Evolutionary conservation across 139 green algal genomes (phyloP).

Genomic region (Mesostigma viride): DNA sequence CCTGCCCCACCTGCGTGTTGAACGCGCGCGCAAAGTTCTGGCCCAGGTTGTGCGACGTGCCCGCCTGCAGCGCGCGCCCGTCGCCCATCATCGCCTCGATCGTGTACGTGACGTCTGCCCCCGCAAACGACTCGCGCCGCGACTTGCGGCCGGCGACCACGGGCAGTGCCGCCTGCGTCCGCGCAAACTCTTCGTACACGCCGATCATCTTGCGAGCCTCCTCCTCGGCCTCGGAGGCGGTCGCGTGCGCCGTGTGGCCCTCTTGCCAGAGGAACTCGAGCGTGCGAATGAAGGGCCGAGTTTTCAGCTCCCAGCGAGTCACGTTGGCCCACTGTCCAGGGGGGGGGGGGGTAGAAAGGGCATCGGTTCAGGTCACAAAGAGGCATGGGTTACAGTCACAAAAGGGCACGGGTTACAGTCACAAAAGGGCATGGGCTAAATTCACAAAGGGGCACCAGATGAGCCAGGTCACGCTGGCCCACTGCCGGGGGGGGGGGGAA

Average conservation of each 20-base stretch:
- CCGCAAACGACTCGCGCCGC: slow-evolving; percentile 76
- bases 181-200: slow-evolving; percentile 63
- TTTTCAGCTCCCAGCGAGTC: slow-evolving; percentile 97
- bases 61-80: slow-evolving; percentile 71
- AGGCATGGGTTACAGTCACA: no score
- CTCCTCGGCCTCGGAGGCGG: slow-evolving; percentile 77
- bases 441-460: no score
- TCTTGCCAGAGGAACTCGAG: slow-evolving; percentile 99
- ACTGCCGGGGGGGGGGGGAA: no score
- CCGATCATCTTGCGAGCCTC: slow-evolving; percentile 47
- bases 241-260: slow-evolving; percentile 94
- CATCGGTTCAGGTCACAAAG: no score
- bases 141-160: slow-evolving; percentile 89
- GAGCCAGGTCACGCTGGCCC: no score
- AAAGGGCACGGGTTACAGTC: no score
- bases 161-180: slow-evolving; percentile 71
- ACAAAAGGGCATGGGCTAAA: no score
- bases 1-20: slow-evolving; percentile 34
- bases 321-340: slow-evolving; percentile 91
- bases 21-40: slow-evolving; percentile 86
- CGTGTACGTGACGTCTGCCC: slow-evolving; percentile 85
- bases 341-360: no score
- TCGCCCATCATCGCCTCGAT: slow-evolving; percentile 99
- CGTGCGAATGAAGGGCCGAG: slow-evolving; percentile 91
- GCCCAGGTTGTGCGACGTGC: slow-evolving; percentile 92